Conservation (phyloP, 352 stramenopile species). For the Globisporangium emineosum region DNA sequence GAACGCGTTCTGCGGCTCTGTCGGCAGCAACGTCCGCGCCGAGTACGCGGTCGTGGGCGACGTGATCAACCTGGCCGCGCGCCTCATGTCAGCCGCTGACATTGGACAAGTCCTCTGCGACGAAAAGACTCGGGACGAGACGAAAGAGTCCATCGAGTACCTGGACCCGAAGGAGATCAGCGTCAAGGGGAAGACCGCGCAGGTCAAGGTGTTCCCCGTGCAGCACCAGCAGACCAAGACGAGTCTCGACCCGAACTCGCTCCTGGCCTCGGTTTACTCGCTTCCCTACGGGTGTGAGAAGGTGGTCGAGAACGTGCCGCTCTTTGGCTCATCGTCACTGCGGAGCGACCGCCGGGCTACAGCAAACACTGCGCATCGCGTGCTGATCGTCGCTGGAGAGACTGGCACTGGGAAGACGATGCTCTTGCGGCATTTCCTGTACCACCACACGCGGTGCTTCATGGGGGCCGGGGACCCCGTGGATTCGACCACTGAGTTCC, state of each 20-base stretch:
- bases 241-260: conserved; percentile 29
- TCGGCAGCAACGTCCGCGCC: conserved; percentile 61
- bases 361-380: conserved; percentile 25
- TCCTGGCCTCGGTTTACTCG: conserved; percentile 27
- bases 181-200: conserved; percentile 61
- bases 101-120: conserved; percentile 75
- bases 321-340: conserved; percentile 32
- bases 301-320: conserved; percentile 44
- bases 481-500: conserved; percentile 52
- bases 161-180: conserved; percentile 36
- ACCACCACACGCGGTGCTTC: conserved; percentile 47
- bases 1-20: conserved; percentile 69
- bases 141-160: conserved; percentile 56
- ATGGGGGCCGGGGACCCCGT: conserved; percentile 55
- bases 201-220: conserved; percentile 48
- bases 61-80: conserved; percentile 77
- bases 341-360: conserved; percentile 8
- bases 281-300: conserved; percentile 50
- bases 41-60: conserved; percentile 86
- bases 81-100: conserved; percentile 65
- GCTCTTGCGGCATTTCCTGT: conserved; percentile 54
- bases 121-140: conserved; percentile 54
- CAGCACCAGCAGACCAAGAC: conserved; percentile 30
- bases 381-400: conserved; percentile 55
- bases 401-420: conserved; percentile 69